phyloP scores from a whole-genome alignment of 371 early-diverging fungal species.

The Syncephalastrum contaminatum region DNA sequence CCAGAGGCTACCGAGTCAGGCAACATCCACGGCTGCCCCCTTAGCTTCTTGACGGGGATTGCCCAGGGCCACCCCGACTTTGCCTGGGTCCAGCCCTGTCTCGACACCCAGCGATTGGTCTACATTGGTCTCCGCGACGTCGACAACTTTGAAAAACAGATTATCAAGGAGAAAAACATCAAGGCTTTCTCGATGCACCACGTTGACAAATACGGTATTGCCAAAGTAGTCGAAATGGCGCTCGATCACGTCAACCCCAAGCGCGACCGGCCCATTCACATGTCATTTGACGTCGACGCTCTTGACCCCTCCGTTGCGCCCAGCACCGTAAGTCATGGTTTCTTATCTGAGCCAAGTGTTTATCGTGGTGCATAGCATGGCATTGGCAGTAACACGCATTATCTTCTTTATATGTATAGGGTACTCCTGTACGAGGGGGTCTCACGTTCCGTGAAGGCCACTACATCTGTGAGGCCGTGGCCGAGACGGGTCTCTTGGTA shows the following conservation, averaged over 20 bases:
- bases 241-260: conserved; percentile 87
- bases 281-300: conserved; percentile 95
- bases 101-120: conserved; percentile 75
- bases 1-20: conserved; percentile 86
- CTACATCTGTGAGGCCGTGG: conserved; percentile 89
- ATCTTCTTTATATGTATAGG: conserved; percentile 17
- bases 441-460: conserved; percentile 90
- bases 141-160: conserved; percentile 85
- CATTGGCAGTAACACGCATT: background rate
- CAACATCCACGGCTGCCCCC: conserved; percentile 96
- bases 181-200: conserved; percentile 97
- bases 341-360: too few species aligned
- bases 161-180: conserved; percentile 77
- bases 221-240: conserved; percentile 91
- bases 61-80: conserved; percentile 71
- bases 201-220: conserved; percentile 95
- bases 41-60: conserved; percentile 90
- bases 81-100: conserved; percentile 82
- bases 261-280: conserved; percentile 82
- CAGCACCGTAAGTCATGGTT: conserved; percentile 56
- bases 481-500: conserved; percentile 88
- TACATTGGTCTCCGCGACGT: conserved; percentile 98
- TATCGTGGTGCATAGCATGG: background rate
- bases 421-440: conserved; percentile 98
- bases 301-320: conserved; percentile 94